phyloP scores from a whole-genome alignment of 176 grass and related monocot species.

The Carex scoparia region DNA sequence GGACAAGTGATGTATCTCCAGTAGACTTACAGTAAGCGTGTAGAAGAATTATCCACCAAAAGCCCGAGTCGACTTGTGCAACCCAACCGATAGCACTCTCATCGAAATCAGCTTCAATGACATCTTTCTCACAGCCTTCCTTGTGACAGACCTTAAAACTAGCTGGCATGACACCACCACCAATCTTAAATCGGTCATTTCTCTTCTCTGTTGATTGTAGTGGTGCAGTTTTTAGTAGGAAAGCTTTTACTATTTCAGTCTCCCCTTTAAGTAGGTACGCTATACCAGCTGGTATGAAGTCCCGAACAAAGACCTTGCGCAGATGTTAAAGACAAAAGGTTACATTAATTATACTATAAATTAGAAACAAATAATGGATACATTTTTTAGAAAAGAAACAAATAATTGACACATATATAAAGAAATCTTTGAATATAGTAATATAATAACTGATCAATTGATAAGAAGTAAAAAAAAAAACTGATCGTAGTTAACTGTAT shows the following conservation, averaged over 20 bases:
- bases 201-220: slow-evolving; percentile 76
- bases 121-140: slow-evolving; percentile 33
- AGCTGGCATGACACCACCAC: slow-evolving; percentile 82
- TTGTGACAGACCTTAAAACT: slow-evolving; percentile 71
- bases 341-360: background rate
- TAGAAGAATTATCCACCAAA: slow-evolving; percentile 96
- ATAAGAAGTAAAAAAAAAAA: slow-evolving; percentile 37
- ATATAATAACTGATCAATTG: too few species aligned
- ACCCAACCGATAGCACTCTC: slow-evolving; percentile 86
- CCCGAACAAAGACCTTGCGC: slow-evolving; percentile 82
- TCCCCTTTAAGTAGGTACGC: slow-evolving; percentile 73
- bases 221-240: slow-evolving; percentile 62
- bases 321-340: background rate
- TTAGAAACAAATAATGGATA: background rate
- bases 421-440: background rate
- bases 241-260: slow-evolving; percentile 70
- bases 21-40: slow-evolving; percentile 69
- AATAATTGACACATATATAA: background rate
- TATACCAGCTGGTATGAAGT: slow-evolving; percentile 82
- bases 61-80: slow-evolving; percentile 83
- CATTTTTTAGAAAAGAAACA: background rate
- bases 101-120: slow-evolving; percentile 79
- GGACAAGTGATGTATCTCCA: slow-evolving; percentile 46
- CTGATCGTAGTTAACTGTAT: slow-evolving; percentile 85
- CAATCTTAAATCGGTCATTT: slow-evolving; percentile 68